Conservation (phyloP, 331 rosid species). For the Telfairia occidentalis region DNA sequence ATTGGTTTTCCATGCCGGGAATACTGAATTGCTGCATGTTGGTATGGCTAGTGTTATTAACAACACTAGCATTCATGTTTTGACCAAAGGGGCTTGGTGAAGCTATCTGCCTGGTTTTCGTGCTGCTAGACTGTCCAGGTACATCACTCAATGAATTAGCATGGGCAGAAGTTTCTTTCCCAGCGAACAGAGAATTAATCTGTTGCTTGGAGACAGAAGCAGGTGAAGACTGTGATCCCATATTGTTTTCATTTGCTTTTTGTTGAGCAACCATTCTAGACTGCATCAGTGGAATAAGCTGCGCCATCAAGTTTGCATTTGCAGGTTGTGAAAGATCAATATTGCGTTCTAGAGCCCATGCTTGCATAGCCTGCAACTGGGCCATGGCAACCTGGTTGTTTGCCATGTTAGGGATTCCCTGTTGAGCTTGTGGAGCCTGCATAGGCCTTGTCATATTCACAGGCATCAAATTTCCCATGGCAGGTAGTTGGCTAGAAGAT, state of each 20-base stretch:
- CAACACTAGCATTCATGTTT: constrained; percentile 33
- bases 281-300: constrained; percentile 71
- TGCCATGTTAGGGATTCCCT: constrained; percentile 47
- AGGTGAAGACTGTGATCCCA: constrained; percentile 55
- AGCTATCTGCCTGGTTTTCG: constrained; percentile 65
- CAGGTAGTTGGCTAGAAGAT: constrained; percentile 37
- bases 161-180: constrained; percentile 71
- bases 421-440: constrained; percentile 61
- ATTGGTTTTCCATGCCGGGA: constrained; percentile 74
- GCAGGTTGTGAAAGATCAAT: constrained; percentile 78
- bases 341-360: constrained; percentile 81
- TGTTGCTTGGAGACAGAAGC: constrained; percentile 70
- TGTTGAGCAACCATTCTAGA: constrained; percentile 65
- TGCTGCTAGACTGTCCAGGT: constrained; percentile 66
- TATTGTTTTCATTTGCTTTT: constrained; percentile 48
- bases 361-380: constrained; percentile 87
- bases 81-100: constrained; percentile 55
- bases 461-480: constrained; percentile 42
- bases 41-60: constrained; percentile 36
- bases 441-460: constrained; percentile 52
- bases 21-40: constrained; percentile 47
- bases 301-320: constrained; percentile 67
- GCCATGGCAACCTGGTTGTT: constrained; percentile 62
- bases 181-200: constrained; percentile 60
- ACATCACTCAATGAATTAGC: constrained; percentile 72